These are phyloP conservation scores for Auxenochlorella protothecoides DNA, from an alignment of 139 green algal species.

Conservation along the genomic window DNA sequence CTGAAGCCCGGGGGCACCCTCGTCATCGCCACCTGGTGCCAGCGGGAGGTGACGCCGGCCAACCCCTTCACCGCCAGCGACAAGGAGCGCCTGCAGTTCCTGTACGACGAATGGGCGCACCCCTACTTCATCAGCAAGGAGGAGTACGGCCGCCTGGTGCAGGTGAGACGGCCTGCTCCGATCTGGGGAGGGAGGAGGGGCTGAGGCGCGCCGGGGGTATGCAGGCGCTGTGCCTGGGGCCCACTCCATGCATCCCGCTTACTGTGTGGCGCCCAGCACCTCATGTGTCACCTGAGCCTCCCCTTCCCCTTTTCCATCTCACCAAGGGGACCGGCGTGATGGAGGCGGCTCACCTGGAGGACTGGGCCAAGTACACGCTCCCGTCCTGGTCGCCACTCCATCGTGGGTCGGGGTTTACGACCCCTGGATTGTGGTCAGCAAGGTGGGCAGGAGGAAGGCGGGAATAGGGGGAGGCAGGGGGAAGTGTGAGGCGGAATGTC, in stretches of 20 bases:
- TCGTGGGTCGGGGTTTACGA: no score
- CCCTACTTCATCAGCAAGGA: constrained; percentile 90
- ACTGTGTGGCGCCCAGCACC: constrained; percentile 40
- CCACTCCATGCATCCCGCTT: constrained; percentile 78
- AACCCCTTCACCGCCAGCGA: constrained; percentile 59
- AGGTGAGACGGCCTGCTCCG: constrained; percentile 34
- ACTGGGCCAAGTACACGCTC: no score
- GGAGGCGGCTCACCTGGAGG: no score
- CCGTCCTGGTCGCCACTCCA: no score
- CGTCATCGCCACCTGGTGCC: constrained; percentile 86
- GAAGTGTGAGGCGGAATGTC: no score
- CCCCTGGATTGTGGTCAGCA: no score
- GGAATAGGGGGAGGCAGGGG: no score
- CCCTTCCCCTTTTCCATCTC: no score
- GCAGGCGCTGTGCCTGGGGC: no score
- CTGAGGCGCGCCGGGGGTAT: neutral
- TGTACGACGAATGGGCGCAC: constrained; percentile 95
- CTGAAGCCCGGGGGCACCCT: constrained; percentile 78
- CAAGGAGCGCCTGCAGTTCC: constrained; percentile 69
- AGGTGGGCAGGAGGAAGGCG: no score
- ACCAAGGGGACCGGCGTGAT: no score
- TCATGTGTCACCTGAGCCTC: no score
- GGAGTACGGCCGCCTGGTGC: constrained; percentile 78
- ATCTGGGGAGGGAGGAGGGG: constrained; percentile 89
- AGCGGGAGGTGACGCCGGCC: constrained; percentile 61